Evolutionary conservation across 371 early-diverging fungal genomes (phyloP).

Genomic region (Nosema bombycis): DNA sequence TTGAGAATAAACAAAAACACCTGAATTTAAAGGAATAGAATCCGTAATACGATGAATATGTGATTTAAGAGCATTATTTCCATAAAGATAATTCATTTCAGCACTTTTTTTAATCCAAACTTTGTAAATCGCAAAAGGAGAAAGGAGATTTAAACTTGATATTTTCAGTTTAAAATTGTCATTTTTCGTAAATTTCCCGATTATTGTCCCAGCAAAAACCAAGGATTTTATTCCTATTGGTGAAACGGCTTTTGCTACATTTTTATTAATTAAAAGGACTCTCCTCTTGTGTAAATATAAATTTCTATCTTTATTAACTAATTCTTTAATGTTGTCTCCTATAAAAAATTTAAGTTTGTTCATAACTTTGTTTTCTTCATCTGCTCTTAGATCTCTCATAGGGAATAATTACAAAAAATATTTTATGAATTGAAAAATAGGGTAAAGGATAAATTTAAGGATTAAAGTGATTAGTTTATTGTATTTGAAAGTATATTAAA

Average conservation of each 20-base stretch:
- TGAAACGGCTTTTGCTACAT: slow-evolving; percentile 47
- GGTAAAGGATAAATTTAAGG: too few species aligned
- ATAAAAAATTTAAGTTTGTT: slow-evolving; percentile 60
- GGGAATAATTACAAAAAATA: too few species aligned
- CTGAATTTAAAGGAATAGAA: slow-evolving; percentile 89
- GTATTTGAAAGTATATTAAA: too few species aligned
- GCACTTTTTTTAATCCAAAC: slow-evolving; percentile 95
- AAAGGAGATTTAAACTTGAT: slow-evolving; percentile 79
- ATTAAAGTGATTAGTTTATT: too few species aligned
- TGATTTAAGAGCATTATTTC: slow-evolving; percentile 92
- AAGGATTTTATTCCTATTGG: slow-evolving; percentile 69
- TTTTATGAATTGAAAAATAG: too few species aligned
- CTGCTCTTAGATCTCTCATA: slow-evolving; percentile 60
- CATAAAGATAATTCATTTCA: slow-evolving; percentile 96
- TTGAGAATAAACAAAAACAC: slow-evolving; percentile 86
- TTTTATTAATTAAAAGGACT: slow-evolving; percentile 52
- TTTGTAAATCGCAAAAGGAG: slow-evolving; percentile 85
- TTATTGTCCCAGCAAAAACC: slow-evolving; percentile 80
- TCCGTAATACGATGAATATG: slow-evolving; percentile 89
- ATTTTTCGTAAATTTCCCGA: slow-evolving; percentile 94
- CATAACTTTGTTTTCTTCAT: slow-evolving; percentile 60
- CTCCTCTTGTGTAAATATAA: slow-evolving; percentile 54
- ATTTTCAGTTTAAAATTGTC: slow-evolving; percentile 88
- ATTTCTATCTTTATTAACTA: slow-evolving; percentile 51
- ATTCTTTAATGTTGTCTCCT: slow-evolving; percentile 54